Percentiles rank a stretch among this genome's conserved stretches.
phyloP scores from a whole-genome alignment of 208 protist genomes.

The Tritrichomonas foetus region DNA sequence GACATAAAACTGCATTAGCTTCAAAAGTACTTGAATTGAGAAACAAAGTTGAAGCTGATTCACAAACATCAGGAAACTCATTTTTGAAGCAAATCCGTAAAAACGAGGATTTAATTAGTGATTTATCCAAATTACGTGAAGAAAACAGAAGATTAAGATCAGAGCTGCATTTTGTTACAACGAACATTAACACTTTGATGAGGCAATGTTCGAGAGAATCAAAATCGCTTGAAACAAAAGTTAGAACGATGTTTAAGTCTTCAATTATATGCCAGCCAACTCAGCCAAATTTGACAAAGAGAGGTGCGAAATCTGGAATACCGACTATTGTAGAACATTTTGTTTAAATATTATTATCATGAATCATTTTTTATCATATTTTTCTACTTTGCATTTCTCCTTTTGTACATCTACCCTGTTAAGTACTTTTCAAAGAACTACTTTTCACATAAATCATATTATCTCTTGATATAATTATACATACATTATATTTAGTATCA shows the following conservation, averaged over 20 bases:
- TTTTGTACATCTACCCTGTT: too few species aligned
- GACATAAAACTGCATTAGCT: neutral
- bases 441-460: too few species aligned
- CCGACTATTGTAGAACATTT: neutral
- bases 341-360: too few species aligned
- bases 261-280: neutral
- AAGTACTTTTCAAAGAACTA: too few species aligned
- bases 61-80: neutral
- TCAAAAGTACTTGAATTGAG: neutral
- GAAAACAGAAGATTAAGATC: neutral
- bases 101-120: neutral
- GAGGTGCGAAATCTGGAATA: neutral
- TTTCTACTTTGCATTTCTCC: too few species aligned
- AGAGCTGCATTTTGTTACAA: neutral
- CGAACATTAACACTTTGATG: neutral
- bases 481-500: too few species aligned
- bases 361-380: too few species aligned
- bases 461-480: too few species aligned
- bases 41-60: neutral
- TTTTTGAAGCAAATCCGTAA: slow-evolving; percentile 25
- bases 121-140: neutral
- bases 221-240: slow-evolving; percentile 28
- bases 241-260: neutral
- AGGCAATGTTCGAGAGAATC: slow-evolving; percentile 17
- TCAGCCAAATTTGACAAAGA: neutral